Evolutionary conservation across 1,284 basidiomycete genomes (phyloP).

Genomic region (Fomes fomentarius): DNA sequence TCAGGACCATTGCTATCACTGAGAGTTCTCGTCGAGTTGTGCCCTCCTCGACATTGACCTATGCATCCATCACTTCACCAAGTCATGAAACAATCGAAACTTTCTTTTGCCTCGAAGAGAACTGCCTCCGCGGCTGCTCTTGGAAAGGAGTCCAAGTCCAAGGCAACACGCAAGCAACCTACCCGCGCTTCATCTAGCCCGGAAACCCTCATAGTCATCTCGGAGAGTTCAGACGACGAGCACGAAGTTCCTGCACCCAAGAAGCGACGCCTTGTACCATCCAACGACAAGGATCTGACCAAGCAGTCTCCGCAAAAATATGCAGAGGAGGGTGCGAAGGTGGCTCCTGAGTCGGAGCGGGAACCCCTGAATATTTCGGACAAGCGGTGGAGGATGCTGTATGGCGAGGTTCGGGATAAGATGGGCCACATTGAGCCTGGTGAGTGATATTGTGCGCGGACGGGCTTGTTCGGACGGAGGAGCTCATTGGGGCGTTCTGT

Average conservation of each 20-base stretch:
- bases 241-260: constrained; percentile 4
- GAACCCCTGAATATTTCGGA: constrained; percentile 42
- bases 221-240: constrained; percentile 13
- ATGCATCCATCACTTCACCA: neutral
- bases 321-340: neutral
- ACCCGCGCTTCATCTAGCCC: constrained; percentile 11
- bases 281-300: neutral
- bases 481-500: too few relatives aligned
- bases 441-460: constrained; percentile 47
- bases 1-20: neutral
- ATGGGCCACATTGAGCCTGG: constrained; percentile 63
- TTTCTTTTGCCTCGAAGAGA: constrained; percentile 24
- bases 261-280: constrained; percentile 11
- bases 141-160: constrained; percentile 4
- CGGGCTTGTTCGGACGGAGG: too few relatives aligned
- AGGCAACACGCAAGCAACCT: constrained; percentile 4
- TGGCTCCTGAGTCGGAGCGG: constrained; percentile 25
- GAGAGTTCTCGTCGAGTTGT: neutral
- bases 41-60: constrained; percentile 1
- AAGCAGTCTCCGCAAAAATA: neutral
- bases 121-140: constrained; percentile 11
- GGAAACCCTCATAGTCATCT: constrained; percentile 10
- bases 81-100: constrained; percentile 18
- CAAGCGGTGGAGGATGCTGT: constrained; percentile 56
- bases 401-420: constrained; percentile 49